phyloP scores from a whole-genome alignment of 495 filamentous ascomycete species.

The Penicillium cosmopolitanum region DNA sequence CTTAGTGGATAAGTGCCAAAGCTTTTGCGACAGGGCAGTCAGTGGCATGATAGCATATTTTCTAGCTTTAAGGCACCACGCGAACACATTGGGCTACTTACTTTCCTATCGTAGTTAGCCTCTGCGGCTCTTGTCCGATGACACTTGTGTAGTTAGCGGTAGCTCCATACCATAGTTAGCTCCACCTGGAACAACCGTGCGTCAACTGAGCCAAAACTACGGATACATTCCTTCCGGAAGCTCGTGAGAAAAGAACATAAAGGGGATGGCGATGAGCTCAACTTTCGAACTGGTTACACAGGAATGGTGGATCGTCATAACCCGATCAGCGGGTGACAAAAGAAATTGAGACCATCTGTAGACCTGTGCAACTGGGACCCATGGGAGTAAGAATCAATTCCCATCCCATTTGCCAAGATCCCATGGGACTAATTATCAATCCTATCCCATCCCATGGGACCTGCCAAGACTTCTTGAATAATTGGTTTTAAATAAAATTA shows the following conservation, averaged over 20 bases:
- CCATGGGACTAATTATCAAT: too few species aligned
- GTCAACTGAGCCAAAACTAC: background rate
- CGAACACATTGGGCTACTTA: background rate
- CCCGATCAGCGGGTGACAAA: background rate
- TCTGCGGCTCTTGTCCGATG: conserved; percentile 2
- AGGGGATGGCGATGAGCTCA: background rate
- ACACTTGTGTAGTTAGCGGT: background rate
- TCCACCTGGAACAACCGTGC: conserved; percentile 1
- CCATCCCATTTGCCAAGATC: too few species aligned
- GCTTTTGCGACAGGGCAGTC: too few species aligned
- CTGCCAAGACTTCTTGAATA: too few species aligned
- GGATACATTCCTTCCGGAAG: conserved; percentile 4
- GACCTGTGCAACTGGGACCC: too few species aligned
- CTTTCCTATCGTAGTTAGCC: conserved; percentile 4
- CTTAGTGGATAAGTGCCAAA: too few species aligned
- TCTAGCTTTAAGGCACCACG: too few species aligned
- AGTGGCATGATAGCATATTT: too few species aligned
- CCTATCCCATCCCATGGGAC: too few species aligned
- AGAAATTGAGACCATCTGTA: background rate
- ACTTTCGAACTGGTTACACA: background rate
- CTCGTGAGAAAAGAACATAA: background rate
- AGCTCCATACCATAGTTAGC: background rate
- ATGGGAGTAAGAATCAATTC: too few species aligned
- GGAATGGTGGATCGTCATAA: background rate
- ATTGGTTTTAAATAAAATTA: too few species aligned